phyloP scores from a whole-genome alignment of 2,329 filamentous ascomycete genomes.

The Phaeophleospora eucalypticola region DNA sequence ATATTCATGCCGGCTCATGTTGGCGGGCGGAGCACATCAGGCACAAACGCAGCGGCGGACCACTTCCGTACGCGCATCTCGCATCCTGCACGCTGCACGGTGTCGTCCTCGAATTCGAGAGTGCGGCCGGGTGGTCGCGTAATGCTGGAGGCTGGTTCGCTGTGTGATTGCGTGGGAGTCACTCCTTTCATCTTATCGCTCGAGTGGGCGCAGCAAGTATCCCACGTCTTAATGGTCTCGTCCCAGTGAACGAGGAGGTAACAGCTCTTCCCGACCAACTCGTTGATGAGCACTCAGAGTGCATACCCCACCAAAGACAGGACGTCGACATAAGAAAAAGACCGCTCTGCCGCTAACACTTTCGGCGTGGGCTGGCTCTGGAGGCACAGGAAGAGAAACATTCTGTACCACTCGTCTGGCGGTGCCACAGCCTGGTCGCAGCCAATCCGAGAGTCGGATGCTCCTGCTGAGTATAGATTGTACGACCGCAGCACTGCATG shows the following conservation, averaged over 20 bases:
- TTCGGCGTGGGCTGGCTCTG: slow-evolving; percentile 14
- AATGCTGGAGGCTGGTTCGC: no score
- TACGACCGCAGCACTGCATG: slow-evolving; percentile 5
- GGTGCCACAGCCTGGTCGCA: neutral
- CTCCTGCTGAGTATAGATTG: neutral
- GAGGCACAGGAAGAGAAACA: slow-evolving; percentile 9
- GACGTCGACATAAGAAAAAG: slow-evolving; percentile 33
- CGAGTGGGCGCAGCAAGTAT: neutral
- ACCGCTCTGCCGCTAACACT: slow-evolving; percentile 27
- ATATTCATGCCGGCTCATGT: slow-evolving; percentile 5
- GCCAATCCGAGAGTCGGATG: slow-evolving; percentile 3
- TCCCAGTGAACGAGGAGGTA: no score
- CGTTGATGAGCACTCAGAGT: no score
- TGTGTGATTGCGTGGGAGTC: neutral
- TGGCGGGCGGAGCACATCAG: slow-evolving; percentile 4
- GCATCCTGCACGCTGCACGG: neutral
- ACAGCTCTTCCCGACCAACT: no score
- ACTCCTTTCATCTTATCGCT: neutral
- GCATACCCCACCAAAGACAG: slow-evolving; percentile 22
- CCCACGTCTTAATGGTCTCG: neutral
- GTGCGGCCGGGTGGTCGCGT: neutral
- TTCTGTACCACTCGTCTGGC: slow-evolving; percentile 7
- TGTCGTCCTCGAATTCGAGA: neutral
- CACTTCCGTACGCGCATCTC: neutral
- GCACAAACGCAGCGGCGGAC: slow-evolving; percentile 4